Conservation (phyloP, 2,329 filamentous ascomycete genomes). For the Xylariaceae sp. region DNA sequence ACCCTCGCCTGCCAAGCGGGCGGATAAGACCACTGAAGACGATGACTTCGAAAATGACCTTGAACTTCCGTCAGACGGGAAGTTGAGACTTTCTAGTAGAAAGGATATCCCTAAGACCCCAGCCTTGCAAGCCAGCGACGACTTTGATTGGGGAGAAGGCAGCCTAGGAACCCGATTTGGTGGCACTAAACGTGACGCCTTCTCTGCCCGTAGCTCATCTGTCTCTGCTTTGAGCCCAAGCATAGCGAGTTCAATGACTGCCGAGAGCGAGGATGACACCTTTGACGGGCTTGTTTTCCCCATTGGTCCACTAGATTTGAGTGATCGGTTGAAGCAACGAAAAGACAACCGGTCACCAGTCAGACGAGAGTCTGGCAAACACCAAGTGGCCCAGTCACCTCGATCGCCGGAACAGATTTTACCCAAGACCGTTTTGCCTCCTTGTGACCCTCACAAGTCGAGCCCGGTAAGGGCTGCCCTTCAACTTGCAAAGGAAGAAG, state of each 20-base stretch:
- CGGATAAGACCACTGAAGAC: slow-evolving; percentile 40
- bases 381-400: background rate
- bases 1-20: slow-evolving; percentile 49
- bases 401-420: slow-evolving; percentile 6
- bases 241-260: slow-evolving; percentile 83
- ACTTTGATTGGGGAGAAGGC: slow-evolving; percentile 91
- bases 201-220: slow-evolving; percentile 79
- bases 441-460: slow-evolving; percentile 14
- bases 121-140: slow-evolving; percentile 57
- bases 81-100: slow-evolving; percentile 59
- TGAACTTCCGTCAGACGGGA: slow-evolving; percentile 64
- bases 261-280: slow-evolving; percentile 90
- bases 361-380: background rate
- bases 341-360: slow-evolving; percentile 36
- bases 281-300: slow-evolving; percentile 83
- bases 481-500: slow-evolving; percentile 45
- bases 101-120: slow-evolving; percentile 62
- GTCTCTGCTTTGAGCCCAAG: slow-evolving; percentile 89
- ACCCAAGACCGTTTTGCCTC: slow-evolving; percentile 6
- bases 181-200: slow-evolving; percentile 75
- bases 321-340: slow-evolving; percentile 69
- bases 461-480: slow-evolving; percentile 3
- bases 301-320: slow-evolving; percentile 76
- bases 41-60: slow-evolving; percentile 72
- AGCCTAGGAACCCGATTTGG: slow-evolving; percentile 88